Percentiles rank a stretch among this genome's conserved stretches.
These are phyloP conservation scores for Syzygium oleosum DNA, from an alignment of 345 rosid species.

Conservation along the genomic window DNA sequence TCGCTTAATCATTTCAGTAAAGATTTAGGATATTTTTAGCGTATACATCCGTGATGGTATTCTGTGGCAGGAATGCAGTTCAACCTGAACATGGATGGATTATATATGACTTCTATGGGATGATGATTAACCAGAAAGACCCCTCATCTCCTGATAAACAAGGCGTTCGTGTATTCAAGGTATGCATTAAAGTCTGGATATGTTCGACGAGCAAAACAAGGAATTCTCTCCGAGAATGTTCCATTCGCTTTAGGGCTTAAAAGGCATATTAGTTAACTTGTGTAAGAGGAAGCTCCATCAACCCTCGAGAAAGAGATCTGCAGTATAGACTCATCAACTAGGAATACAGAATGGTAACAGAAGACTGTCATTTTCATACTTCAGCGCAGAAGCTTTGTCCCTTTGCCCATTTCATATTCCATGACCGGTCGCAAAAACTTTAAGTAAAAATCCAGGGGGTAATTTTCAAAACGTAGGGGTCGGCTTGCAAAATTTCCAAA, in stretches of 20 bases:
- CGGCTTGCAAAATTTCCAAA: no score
- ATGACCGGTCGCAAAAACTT: not conserved
- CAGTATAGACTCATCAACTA: not conserved
- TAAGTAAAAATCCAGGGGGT: no score
- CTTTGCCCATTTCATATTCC: not conserved
- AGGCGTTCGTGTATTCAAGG: not conserved
- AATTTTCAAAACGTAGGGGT: no score
- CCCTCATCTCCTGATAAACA: not conserved
- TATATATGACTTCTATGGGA: not conserved
- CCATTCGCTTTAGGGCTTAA: not conserved
- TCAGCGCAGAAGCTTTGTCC: not conserved
- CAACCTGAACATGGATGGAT: not conserved
- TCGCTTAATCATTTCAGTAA: not conserved
- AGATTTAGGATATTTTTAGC: not conserved
- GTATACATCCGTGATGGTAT: not conserved
- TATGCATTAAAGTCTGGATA: not conserved
- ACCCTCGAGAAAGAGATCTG: not conserved
- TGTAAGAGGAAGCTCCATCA: not conserved
- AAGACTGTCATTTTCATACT: not conserved
- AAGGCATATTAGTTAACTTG: not conserved
- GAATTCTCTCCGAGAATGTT: not conserved
- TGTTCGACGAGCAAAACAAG: not conserved
- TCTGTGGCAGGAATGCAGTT: not conserved
- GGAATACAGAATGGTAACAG: not conserved
- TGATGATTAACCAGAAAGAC: not conserved